Conservation (phyloP, 139 green algal species). For the Pseudopediastrum boryanum region DNA sequence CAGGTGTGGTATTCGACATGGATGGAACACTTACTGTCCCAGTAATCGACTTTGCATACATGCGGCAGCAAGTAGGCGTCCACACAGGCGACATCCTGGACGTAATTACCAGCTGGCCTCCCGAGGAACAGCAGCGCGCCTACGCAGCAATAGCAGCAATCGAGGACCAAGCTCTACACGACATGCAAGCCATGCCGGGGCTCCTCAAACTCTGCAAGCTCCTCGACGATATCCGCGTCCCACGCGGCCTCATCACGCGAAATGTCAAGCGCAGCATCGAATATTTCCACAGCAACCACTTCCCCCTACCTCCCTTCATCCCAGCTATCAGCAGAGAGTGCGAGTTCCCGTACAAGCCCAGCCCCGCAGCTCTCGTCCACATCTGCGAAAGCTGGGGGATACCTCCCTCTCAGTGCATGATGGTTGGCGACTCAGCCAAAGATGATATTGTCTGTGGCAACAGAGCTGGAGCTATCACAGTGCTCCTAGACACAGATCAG, state of each 20-base stretch:
- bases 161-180: conserved; percentile 65
- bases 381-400: conserved; percentile 82
- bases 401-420: conserved; percentile 63
- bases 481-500: conserved; percentile 66
- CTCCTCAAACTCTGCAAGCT: conserved; percentile 64
- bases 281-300: conserved; percentile 65
- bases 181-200: conserved; percentile 82
- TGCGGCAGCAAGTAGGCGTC: conserved; percentile 31
- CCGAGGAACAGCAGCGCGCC: conserved; percentile 39
- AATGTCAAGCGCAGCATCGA: conserved; percentile 61
- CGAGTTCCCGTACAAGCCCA: conserved; percentile 73
- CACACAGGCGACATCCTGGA: conserved; percentile 60
- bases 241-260: conserved; percentile 74
- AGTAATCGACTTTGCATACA: conserved; percentile 62
- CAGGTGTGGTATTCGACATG: conserved; percentile 47
- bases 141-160: conserved; percentile 55
- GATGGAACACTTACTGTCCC: conserved; percentile 56
- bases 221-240: conserved; percentile 60
- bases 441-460: conserved; percentile 42
- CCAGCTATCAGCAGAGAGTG: conserved; percentile 76
- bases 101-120: conserved; percentile 51
- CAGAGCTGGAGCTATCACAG: conserved; percentile 71
- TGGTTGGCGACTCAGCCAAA: conserved; percentile 83
- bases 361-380: conserved; percentile 77
- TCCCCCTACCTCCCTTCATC: conserved; percentile 63